Conservation (phyloP, 805 yeast species). For the Suhomyces pyralidae region DNA sequence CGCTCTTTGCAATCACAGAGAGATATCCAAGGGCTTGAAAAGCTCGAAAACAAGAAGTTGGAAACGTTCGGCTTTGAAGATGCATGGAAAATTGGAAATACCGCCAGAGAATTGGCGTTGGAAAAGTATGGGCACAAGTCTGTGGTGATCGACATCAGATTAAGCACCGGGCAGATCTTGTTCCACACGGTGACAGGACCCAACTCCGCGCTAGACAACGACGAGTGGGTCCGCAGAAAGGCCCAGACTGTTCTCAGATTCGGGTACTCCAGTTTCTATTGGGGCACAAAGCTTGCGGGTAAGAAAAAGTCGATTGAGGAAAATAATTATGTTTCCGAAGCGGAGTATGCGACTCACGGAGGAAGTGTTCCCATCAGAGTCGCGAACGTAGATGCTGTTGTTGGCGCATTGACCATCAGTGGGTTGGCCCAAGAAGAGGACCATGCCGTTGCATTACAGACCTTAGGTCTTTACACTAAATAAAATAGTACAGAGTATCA, state of each 20-base stretch:
- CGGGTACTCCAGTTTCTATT: conserved; percentile 45
- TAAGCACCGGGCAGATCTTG: conserved; percentile 43
- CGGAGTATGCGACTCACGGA: conserved; percentile 52
- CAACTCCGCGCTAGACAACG: conserved; percentile 49
- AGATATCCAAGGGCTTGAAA: conserved; percentile 11
- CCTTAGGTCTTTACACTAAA: conserved; percentile 12
- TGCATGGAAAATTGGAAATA: conserved; percentile 47
- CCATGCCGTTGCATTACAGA: conserved; percentile 45
- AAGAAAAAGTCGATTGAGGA: conserved; percentile 37
- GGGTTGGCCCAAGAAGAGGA: conserved; percentile 57
- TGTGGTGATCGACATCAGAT: conserved; percentile 48
- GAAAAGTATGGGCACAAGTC: conserved; percentile 24
- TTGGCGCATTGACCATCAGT: conserved; percentile 53
- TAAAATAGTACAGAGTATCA: not conserved
- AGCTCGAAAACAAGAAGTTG: conserved; percentile 23
- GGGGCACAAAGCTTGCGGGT: conserved; percentile 42
- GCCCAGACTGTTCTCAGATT: conserved; percentile 47
- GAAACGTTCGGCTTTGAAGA: conserved; percentile 28
- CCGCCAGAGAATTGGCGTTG: conserved; percentile 36
- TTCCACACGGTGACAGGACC: conserved; percentile 41
- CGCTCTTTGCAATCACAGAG: conserved; percentile 7
- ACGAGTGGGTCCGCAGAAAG: conserved; percentile 52
- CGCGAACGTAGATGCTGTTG: conserved; percentile 29
- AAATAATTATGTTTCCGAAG: conserved; percentile 37
- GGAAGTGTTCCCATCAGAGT: conserved; percentile 53